Percentiles rank a stretch among this genome's conserved stretches.
Conservation (phyloP, 768 basidiomycete genomes). For the Mycena venus region DNA sequence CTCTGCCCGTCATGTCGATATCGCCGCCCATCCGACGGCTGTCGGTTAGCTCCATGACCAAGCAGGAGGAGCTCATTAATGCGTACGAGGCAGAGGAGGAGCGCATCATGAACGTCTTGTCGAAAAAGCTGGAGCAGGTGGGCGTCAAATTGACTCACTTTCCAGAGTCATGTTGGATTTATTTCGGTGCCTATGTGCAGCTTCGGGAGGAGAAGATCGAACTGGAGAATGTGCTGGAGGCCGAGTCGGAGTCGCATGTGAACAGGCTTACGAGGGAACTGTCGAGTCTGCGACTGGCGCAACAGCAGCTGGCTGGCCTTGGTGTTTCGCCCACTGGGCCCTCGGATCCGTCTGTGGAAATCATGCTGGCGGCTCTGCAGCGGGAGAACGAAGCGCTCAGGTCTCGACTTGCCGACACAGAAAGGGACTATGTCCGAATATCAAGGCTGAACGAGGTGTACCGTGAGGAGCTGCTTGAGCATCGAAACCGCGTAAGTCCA, state of each 20-base stretch:
- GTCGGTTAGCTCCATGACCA: slow-evolving; percentile 67
- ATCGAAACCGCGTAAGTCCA: slow-evolving; percentile 76
- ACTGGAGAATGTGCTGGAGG: slow-evolving; percentile 85
- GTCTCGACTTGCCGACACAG: slow-evolving; percentile 76
- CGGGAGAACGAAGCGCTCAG: slow-evolving; percentile 85
- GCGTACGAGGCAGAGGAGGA: slow-evolving; percentile 94
- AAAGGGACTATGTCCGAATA: slow-evolving; percentile 82
- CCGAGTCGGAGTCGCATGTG: slow-evolving; percentile 89
- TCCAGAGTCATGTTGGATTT: background rate
- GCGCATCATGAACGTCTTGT: slow-evolving; percentile 86
- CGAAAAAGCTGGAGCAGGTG: slow-evolving; percentile 88
- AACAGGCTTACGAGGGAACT: slow-evolving; percentile 82
- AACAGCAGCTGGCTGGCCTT: slow-evolving; percentile 56
- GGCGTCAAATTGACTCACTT: slow-evolving; percentile 28
- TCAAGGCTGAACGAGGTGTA: slow-evolving; percentile 86
- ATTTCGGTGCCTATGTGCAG: slow-evolving; percentile 57
- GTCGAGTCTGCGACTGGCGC: slow-evolving; percentile 69
- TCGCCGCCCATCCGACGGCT: slow-evolving; percentile 74
- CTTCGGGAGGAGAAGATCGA: slow-evolving; percentile 88
- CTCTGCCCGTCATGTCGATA: slow-evolving; percentile 48
- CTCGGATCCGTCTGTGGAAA: slow-evolving; percentile 60
- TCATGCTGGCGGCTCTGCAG: slow-evolving; percentile 82
- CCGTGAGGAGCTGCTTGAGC: slow-evolving; percentile 86
- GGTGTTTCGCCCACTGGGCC: slow-evolving; percentile 40
- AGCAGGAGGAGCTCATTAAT: slow-evolving; percentile 86